These are phyloP conservation scores for Blumeria graminis DNA, from an alignment of 2,329 filamentous ascomycete genomes.

Conservation along the genomic window DNA sequence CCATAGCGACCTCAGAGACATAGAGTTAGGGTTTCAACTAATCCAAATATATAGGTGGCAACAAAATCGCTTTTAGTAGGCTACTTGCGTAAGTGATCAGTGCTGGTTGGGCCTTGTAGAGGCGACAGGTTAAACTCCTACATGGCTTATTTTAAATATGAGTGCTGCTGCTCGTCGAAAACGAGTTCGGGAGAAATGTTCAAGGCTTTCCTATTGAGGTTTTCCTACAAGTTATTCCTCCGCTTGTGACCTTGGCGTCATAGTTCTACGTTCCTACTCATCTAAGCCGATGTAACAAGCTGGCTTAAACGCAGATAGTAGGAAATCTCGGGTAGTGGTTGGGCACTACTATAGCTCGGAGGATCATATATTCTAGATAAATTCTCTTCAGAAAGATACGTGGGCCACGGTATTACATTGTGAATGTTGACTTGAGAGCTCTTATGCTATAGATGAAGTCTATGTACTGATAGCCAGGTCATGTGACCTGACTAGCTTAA, in stretches of 20 bases:
- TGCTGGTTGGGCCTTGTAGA: background rate
- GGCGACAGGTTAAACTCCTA: background rate
- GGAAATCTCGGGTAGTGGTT: background rate
- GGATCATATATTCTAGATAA: background rate
- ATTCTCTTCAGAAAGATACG: too few relatives aligned
- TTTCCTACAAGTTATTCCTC: background rate
- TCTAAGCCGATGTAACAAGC: background rate
- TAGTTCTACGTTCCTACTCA: background rate
- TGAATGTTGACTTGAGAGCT: too few relatives aligned
- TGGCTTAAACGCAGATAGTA: background rate
- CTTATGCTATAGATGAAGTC: too few relatives aligned
- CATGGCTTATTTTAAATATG: background rate
- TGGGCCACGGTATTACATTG: too few relatives aligned
- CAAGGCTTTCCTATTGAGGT: background rate
- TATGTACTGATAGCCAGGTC: too few relatives aligned
- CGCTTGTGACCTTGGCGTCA: background rate
- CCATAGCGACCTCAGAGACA: background rate
- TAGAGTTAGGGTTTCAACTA: background rate
- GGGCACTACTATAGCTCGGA: background rate
- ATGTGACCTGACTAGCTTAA: too few relatives aligned
- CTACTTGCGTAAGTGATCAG: background rate
- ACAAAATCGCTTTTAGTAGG: background rate
- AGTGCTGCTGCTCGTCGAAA: background rate
- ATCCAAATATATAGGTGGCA: background rate
- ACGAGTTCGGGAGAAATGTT: background rate